Conservation (phyloP, 2,329 filamentous ascomycete species). For the Emericellopsis atlantica region DNA sequence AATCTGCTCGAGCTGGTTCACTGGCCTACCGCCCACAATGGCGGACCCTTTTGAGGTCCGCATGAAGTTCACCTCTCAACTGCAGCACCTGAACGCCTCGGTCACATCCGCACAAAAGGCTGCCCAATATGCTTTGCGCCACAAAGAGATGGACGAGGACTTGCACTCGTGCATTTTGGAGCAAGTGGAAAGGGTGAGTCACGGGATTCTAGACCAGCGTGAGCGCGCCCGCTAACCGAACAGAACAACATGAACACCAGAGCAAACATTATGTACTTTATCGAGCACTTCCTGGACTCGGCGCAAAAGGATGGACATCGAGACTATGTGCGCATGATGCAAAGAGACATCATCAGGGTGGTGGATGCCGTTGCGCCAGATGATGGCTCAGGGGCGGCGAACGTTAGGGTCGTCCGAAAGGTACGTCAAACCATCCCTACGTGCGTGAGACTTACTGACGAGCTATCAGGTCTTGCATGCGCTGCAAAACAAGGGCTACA, state of each 20-base stretch:
- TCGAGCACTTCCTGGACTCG: conserved; percentile 86
- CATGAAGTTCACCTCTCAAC: conserved; percentile 85
- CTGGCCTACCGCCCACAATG: conserved; percentile 20
- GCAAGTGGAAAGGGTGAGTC: conserved; percentile 71
- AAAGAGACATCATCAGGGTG: conserved; percentile 80
- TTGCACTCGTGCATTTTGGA: conserved; percentile 95
- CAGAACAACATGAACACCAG: conserved; percentile 92
- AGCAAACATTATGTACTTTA: conserved; percentile 98
- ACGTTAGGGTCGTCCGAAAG: conserved; percentile 82
- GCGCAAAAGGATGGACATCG: conserved; percentile 62
- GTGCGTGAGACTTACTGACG: conserved; percentile 1
- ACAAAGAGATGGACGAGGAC: conserved; percentile 92
- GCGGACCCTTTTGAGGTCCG: conserved; percentile 93
- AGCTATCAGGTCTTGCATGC: conserved; percentile 49
- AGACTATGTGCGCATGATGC: conserved; percentile 87
- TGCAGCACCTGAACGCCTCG: conserved; percentile 84
- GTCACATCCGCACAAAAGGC: conserved; percentile 84
- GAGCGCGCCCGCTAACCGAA: conserved; percentile 4
- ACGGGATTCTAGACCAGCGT: not conserved
- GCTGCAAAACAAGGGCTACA: conserved; percentile 57
- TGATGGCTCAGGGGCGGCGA: conserved; percentile 78
- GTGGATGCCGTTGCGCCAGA: conserved; percentile 86
- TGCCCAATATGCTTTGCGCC: conserved; percentile 87
- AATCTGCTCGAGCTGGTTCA: too few relatives aligned
- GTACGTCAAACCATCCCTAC: conserved; percentile 29